These are phyloP conservation scores for Chernovozyma aurita DNA, from an alignment of 1,139 yeast genomes.

Conservation along the genomic window DNA sequence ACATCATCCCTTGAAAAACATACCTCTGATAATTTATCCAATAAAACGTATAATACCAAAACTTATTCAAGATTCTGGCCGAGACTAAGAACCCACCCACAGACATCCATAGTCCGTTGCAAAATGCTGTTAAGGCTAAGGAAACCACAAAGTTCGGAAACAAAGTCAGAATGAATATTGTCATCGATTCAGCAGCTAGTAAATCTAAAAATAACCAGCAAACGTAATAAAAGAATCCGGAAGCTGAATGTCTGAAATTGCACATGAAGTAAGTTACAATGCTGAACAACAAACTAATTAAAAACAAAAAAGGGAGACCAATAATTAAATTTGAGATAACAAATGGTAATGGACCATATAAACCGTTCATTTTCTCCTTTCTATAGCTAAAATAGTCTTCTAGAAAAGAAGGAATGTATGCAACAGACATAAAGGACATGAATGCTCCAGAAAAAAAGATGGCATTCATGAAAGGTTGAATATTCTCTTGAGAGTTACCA, in stretches of 20 bases:
- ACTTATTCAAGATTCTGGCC: slow-evolving; percentile 26
- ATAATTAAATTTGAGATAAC: slow-evolving; percentile 14
- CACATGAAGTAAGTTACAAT: slow-evolving; percentile 32
- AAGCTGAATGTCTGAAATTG: slow-evolving; percentile 22
- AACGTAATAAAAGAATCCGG: slow-evolving; percentile 28
- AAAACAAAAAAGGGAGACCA: slow-evolving; percentile 33
- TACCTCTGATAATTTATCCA: slow-evolving; percentile 39
- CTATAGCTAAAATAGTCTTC: slow-evolving; percentile 27
- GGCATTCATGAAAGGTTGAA: slow-evolving; percentile 36
- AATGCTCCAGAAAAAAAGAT: slow-evolving; percentile 40
- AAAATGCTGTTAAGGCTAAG: slow-evolving; percentile 35
- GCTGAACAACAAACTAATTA: slow-evolving; percentile 27
- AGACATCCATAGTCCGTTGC: slow-evolving; percentile 42
- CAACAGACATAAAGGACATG: slow-evolving; percentile 42
- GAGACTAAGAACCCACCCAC: slow-evolving; percentile 39
- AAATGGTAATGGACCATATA: slow-evolving; percentile 34
- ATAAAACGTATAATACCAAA: slow-evolving; percentile 38
- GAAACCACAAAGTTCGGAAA: slow-evolving; percentile 35
- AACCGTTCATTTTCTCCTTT: slow-evolving; percentile 31
- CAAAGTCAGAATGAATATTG: slow-evolving; percentile 28
- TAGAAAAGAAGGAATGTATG: slow-evolving; percentile 36
- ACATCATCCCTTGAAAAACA: slow-evolving; percentile 42
- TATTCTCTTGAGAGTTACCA: slow-evolving; percentile 21
- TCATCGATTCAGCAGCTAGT: slow-evolving; percentile 38
- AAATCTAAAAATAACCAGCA: slow-evolving; percentile 36